Base-by-base conservation (phyloP, 2,329 filamentous ascomycete genomes). In the Biscogniauxia sp. region DNA sequence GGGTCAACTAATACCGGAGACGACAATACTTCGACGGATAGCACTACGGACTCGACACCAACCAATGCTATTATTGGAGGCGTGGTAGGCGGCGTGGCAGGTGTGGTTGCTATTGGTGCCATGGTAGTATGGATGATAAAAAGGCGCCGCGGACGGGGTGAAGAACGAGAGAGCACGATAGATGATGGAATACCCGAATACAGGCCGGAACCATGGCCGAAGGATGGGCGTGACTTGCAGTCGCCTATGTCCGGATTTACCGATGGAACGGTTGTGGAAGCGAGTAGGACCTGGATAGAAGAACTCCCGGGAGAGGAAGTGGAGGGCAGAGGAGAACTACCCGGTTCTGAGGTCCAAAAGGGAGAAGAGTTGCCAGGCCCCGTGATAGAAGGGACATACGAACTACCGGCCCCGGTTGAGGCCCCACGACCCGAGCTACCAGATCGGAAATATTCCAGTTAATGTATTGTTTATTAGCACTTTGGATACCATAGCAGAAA, bases 151-250 rank as follows among this genome's bases (percentile, higher is more conserved):
- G 7, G 51, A 54, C 60, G 53, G 32, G 45, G 17, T 41, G 53
- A 41, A 51, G 26, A 19, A 32, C 17, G 7, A n/a, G 50, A 7
- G 25, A 51, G 41, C 15, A 53, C 57, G 53, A 41, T 54, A 17
- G 56, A 57, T 28, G 65, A 64, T 9, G 62, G 62, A 19, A 64
- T 70, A 25, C 58, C 64, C 25, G 68, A 71, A 28, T 70, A 71
- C 32, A 68, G 66, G 53, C 70, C 70, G 9, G 70, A 72, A 53
- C 70, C 70, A 1, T 68, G 66, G 66, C 66, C 66, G 20, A 68
- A 68, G 56, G 66, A 68, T 51, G 56, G 49, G 5, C 25, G 20
- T 25, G 19, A 19, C 19, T 59, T 60, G 54, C 60, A 59, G 53
- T 65, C 64, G 26, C 61, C 62, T 20, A 56, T 61, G 20, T 65